A percentile compares a stretch with the other conserved stretches of the same genome.
phyloP scores from a whole-genome alignment of 129 eudicot genomes.

The Arctium minus region DNA sequence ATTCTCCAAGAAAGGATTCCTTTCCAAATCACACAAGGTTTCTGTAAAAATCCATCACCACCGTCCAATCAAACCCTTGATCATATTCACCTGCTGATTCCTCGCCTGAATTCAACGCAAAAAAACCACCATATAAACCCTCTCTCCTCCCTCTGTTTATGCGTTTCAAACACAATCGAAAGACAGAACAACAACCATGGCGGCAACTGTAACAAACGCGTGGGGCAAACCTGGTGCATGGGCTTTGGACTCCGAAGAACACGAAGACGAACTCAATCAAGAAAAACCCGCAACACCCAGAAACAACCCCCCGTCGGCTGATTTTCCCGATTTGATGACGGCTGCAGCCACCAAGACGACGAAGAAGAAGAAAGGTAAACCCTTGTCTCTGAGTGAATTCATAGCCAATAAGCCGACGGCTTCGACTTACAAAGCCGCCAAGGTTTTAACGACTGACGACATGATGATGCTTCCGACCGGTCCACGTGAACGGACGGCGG shows the following conservation, averaged over 20 bases:
- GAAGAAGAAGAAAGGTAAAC: slow-evolving; percentile 72
- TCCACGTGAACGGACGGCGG: slow-evolving; percentile 82
- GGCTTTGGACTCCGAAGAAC: slow-evolving; percentile 88
- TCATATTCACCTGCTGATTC: neutral
- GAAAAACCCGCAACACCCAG: slow-evolving; percentile 11
- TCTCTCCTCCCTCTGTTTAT: neutral
- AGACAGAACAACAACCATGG: slow-evolving; percentile 48
- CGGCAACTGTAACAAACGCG: slow-evolving; percentile 73
- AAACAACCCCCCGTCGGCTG: slow-evolving; percentile 15
- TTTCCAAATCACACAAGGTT: neutral
- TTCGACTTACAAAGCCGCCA: slow-evolving; percentile 21
- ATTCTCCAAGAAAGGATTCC: neutral
- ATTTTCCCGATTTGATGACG: slow-evolving; percentile 54
- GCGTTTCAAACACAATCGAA: neutral
- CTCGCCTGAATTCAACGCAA: neutral
- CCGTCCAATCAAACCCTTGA: neutral
- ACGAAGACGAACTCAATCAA: slow-evolving; percentile 62
- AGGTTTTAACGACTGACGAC: slow-evolving; percentile 55
- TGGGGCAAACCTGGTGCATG: slow-evolving; percentile 93
- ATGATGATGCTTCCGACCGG: slow-evolving; percentile 73
- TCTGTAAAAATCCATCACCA: neutral
- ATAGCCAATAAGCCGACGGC: neutral
- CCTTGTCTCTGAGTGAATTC: slow-evolving; percentile 55
- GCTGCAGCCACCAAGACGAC: slow-evolving; percentile 54
- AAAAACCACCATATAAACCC: neutral